A percentile compares a stretch with the other conserved stretches of the same genome.
Evolutionary conservation across 2,329 filamentous ascomycete genomes (phyloP).

Genomic region (Ploettnerulaceae sp.): DNA sequence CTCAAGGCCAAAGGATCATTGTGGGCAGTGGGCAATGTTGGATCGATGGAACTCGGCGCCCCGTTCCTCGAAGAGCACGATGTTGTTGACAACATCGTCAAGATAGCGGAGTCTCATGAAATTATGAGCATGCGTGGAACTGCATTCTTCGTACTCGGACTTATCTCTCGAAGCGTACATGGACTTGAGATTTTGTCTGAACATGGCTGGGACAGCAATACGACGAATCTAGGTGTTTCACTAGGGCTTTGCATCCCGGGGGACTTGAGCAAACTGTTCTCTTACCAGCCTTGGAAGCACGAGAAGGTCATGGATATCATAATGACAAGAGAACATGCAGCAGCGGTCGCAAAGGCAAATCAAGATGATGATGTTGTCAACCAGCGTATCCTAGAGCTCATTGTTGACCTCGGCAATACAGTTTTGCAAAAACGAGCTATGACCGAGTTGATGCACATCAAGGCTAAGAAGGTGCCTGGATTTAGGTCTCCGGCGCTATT

Average conservation of each 20-base stretch:
- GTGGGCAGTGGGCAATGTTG: conserved; percentile 97
- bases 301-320: conserved; percentile 30
- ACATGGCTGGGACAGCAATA: conserved; percentile 88
- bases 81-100: conserved; percentile 80
- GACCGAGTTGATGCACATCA: conserved; percentile 74
- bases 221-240: conserved; percentile 75
- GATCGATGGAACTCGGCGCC: conserved; percentile 94
- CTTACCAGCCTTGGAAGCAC: conserved; percentile 55
- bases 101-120: conserved; percentile 81
- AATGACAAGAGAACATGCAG: conserved; percentile 42
- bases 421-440: conserved; percentile 86
- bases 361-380: conserved; percentile 58
- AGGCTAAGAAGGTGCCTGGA: conserved; percentile 65
- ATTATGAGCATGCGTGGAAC: conserved; percentile 93
- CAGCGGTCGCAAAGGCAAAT: conserved; percentile 41
- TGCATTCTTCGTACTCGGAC: conserved; percentile 89
- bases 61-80: conserved; percentile 89
- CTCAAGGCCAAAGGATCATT: conserved; percentile 94
- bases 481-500: conserved; percentile 78
- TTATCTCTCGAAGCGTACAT: conserved; percentile 88
- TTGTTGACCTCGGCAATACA: conserved; percentile 87
- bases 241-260: conserved; percentile 83
- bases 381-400: conserved; percentile 73
- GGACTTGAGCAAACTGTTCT: conserved; percentile 73
- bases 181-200: conserved; percentile 88